Base-by-base conservation (phyloP, 2,329 filamentous ascomycete species). In the Colletotrichum trifolii region DNA sequence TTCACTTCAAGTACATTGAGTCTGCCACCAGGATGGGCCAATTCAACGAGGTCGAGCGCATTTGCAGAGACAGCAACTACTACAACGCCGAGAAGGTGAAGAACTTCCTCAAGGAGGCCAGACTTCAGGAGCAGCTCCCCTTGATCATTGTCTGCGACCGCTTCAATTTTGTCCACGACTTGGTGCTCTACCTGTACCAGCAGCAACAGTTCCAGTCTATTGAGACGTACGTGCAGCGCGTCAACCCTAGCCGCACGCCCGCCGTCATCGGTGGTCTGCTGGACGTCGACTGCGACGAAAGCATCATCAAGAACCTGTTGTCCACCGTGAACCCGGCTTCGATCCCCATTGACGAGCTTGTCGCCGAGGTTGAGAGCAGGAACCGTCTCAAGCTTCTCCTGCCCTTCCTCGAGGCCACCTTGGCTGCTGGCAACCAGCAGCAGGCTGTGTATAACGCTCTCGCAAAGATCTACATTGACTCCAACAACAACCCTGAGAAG, bases 121-220 rank as follows among this genome's bases (percentile, higher is more conserved):
- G 90, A 70, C 84, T 99, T 48, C 89, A 91, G 2, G 96, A 99
- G 78, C 95, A 97, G 81, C 86, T 99, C 47, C 96, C 96, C 47
- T 84, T 99, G 59, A 99, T 99, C 80, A 97, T 98, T 72, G 94
- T 99, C 64, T 99, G 96, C 81, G 96, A 99, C 76, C 93, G 95
- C n/a, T 97, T 96, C 87, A 97, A 98, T 83, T 97, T 99, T 74
- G 93, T 98, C 46, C 96, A 99, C 75, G 96, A 99, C 74, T 81
- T 99, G 74, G 93, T 99, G 48, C 87, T 99, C 25, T 97, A 96
- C 80, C 88, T 99, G 8, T 99, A 99, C 84, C 96, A 98, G 85
- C 97, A 97, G 81, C 95, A 99, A 80, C 95, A 98, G 76, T 99
- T 97, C 87, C 94, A 97, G 82, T 97, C 96, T 1, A 99, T 99